phyloP scores from a whole-genome alignment of 257 asterid genomes.

The Nicotiana sylvestris region DNA sequence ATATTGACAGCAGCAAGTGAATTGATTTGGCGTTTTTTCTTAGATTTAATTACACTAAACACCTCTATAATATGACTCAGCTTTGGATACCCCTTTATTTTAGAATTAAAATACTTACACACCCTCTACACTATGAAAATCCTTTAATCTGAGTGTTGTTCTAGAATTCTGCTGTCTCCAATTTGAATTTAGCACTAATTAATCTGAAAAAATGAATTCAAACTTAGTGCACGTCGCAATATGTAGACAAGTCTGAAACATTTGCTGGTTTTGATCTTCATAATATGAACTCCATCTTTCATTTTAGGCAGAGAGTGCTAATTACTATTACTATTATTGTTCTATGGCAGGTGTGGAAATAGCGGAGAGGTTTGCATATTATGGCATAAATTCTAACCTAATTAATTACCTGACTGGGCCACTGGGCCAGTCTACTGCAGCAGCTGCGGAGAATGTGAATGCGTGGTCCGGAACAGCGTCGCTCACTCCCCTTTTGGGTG shows the following conservation, averaged over 20 bases:
- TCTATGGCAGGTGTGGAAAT: conserved; percentile 23
- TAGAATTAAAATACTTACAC: no score
- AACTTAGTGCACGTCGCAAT: neutral
- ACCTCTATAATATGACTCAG: no score
- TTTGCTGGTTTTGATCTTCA: neutral
- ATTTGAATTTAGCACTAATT: neutral
- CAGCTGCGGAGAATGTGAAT: conserved; percentile 26
- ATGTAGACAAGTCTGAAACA: neutral
- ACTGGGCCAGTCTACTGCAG: conserved; percentile 24
- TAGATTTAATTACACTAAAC: no score
- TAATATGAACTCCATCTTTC: neutral
- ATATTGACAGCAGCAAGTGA: no score
- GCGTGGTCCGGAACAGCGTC: conserved; percentile 20
- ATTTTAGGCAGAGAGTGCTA: neutral
- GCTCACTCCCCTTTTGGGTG: conserved; percentile 29
- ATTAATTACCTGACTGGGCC: conserved; percentile 24
- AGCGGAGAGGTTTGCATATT: conserved; percentile 28
- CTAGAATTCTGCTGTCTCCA: neutral
- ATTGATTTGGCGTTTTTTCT: no score
- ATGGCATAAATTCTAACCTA: conserved; percentile 25
- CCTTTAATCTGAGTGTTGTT: neutral
- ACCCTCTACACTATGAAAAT: no score
- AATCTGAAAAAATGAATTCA: neutral
- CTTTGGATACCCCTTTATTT: no score
- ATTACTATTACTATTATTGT: neutral